A percentile compares a stretch with the other conserved stretches of the same genome.
phyloP scores from a whole-genome alignment of 148 eudicot genomes.

The Vaccinium macrocarpon region DNA sequence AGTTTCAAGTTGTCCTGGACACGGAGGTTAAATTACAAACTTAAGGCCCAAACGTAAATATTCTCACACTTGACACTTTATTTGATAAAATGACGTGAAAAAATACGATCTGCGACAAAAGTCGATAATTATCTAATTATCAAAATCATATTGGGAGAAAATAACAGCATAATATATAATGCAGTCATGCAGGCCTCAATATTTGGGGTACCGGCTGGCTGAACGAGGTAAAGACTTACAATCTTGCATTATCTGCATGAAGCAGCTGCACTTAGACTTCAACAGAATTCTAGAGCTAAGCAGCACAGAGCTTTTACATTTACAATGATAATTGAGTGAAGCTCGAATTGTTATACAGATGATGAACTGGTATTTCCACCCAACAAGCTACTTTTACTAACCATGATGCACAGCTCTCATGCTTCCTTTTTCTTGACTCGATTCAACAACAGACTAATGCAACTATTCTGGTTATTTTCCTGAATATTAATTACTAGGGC shows the following conservation, averaged over 20 bases:
- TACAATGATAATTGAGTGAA: too few relatives aligned
- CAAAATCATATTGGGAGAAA: background rate
- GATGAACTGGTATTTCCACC: background rate
- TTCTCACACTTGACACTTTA: background rate
- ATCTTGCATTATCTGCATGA: background rate
- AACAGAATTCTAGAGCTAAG: background rate
- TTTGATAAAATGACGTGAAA: background rate
- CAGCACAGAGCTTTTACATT: background rate
- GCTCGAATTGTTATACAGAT: background rate
- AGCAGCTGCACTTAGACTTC: background rate
- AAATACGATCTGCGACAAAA: background rate
- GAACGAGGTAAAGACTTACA: background rate
- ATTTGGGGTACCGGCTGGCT: background rate
- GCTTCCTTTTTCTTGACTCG: background rate
- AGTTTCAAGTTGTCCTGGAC: conserved; percentile 84
- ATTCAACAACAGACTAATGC: background rate
- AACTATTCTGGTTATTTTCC: background rate
- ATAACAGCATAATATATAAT: background rate
- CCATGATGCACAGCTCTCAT: background rate
- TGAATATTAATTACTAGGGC: background rate
- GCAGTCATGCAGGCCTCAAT: background rate
- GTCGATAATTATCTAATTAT: background rate
- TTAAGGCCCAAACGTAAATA: background rate
- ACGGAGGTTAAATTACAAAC: background rate
- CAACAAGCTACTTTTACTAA: background rate